Evolutionary conservation across 2,329 filamentous ascomycete genomes (phyloP).

Genomic region (Pyricularia grisea): DNA sequence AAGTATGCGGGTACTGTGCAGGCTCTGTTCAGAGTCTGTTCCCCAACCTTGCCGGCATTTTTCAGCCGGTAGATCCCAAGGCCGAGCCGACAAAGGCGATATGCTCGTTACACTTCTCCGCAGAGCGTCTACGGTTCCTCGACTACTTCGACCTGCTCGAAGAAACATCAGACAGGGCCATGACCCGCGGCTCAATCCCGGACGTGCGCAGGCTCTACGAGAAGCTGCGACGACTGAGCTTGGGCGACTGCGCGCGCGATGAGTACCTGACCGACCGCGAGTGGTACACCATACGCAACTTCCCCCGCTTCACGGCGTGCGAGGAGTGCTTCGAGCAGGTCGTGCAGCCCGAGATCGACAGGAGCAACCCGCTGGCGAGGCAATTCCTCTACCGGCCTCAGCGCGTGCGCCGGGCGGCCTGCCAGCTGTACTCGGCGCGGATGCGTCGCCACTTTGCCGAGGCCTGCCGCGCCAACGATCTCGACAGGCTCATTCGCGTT

Average conservation of each 20-base stretch:
- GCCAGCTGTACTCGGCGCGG: slow-evolving; percentile 70
- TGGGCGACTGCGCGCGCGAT: slow-evolving; percentile 57
- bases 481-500: slow-evolving; percentile 49
- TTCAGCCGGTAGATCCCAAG: slow-evolving; percentile 42
- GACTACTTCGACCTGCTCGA: slow-evolving; percentile 52
- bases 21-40: slow-evolving; percentile 64
- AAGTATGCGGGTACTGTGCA: slow-evolving; percentile 66
- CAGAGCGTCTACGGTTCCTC: slow-evolving; percentile 43
- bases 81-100: slow-evolving; percentile 37
- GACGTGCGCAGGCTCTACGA: slow-evolving; percentile 55
- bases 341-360: slow-evolving; percentile 55
- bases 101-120: slow-evolving; percentile 59
- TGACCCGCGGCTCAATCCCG: slow-evolving; percentile 32
- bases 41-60: slow-evolving; percentile 60
- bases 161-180: slow-evolving; percentile 40
- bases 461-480: slow-evolving; percentile 58
- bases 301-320: slow-evolving; percentile 76
- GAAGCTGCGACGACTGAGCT: slow-evolving; percentile 49
- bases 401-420: slow-evolving; percentile 42
- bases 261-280: slow-evolving; percentile 48
- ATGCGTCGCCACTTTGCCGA: slow-evolving; percentile 68
- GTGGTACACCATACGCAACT: slow-evolving; percentile 70
- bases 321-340: slow-evolving; percentile 77
- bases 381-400: slow-evolving; percentile 56
- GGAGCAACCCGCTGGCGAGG: slow-evolving; percentile 43